phyloP scores from a whole-genome alignment of 225 moss, liverwort and hornwort species.

The Asterella californica region DNA sequence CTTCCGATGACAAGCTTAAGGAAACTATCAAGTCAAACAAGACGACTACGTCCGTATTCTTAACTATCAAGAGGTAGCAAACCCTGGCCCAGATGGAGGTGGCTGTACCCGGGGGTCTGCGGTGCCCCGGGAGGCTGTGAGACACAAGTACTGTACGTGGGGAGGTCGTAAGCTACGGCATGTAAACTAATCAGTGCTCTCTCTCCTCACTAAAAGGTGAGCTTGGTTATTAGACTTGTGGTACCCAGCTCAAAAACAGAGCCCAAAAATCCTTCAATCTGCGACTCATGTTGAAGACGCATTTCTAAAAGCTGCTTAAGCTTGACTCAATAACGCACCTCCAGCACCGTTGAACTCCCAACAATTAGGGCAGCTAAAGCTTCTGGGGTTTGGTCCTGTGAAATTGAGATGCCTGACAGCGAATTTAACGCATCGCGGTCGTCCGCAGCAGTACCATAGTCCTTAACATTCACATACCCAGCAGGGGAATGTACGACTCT shows the following conservation, averaged over 20 bases:
- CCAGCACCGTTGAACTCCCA: constrained; percentile 66
- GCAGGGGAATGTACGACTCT: constrained; percentile 51
- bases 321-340: constrained; percentile 41
- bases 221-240: too few relatives aligned
- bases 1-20: background rate
- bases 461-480: constrained; percentile 51
- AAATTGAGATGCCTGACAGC: constrained; percentile 57
- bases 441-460: constrained; percentile 71
- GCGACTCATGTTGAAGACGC: too few relatives aligned
- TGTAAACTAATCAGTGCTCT: background rate
- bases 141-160: too few relatives aligned
- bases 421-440: constrained; percentile 70
- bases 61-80: too few relatives aligned
- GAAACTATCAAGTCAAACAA: background rate
- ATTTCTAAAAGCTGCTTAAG: too few relatives aligned
- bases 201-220: background rate
- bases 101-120: too few relatives aligned
- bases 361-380: constrained; percentile 78
- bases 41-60: background rate
- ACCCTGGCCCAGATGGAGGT: too few relatives aligned
- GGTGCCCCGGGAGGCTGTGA: too few relatives aligned
- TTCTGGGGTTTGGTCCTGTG: constrained; percentile 73
- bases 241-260: too few relatives aligned
- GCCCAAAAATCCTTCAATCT: too few relatives aligned
- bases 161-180: too few relatives aligned